Conservation (phyloP, 1,284 basidiomycete species). For the Fomes fomentarius region DNA sequence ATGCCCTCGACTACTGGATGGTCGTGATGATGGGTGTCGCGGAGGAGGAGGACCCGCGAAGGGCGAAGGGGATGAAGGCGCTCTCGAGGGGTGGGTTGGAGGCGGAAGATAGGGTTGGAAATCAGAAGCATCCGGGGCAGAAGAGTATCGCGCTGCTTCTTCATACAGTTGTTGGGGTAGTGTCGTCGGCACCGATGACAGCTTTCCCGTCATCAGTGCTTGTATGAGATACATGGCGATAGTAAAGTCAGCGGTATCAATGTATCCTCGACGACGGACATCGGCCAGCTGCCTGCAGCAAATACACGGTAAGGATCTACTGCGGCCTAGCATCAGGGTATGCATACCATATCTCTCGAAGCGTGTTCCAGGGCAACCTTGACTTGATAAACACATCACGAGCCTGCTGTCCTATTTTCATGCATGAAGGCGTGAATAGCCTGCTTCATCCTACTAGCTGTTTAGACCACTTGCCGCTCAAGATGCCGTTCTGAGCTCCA, state of each 20-base stretch:
- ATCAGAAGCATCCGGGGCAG: background rate
- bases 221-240: conserved; percentile 98
- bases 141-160: conserved; percentile 52
- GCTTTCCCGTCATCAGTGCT: conserved; percentile 81
- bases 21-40: conserved; percentile 12
- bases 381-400: conserved; percentile 94
- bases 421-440: too few relatives aligned
- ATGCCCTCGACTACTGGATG: background rate
- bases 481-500: conserved; percentile 73
- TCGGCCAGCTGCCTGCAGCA: conserved; percentile 87
- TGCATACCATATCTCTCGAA: conserved; percentile 90
- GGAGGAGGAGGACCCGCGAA: conserved; percentile 14
- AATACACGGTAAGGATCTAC: background rate
- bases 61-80: conserved; percentile 1
- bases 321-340: background rate
- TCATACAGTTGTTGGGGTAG: conserved; percentile 90
- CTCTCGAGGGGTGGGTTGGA: conserved; percentile 10
- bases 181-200: conserved; percentile 73
- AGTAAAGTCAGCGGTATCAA: conserved; percentile 92
- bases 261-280: conserved; percentile 84
- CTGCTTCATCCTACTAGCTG: background rate
- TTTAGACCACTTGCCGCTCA: conserved; percentile 58
- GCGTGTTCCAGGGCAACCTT: conserved; percentile 82
- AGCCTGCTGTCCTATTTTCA: conserved; percentile 55
- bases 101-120: background rate